phyloP scores from a whole-genome alignment of 768 basidiomycete species.

The Russula sp. region DNA sequence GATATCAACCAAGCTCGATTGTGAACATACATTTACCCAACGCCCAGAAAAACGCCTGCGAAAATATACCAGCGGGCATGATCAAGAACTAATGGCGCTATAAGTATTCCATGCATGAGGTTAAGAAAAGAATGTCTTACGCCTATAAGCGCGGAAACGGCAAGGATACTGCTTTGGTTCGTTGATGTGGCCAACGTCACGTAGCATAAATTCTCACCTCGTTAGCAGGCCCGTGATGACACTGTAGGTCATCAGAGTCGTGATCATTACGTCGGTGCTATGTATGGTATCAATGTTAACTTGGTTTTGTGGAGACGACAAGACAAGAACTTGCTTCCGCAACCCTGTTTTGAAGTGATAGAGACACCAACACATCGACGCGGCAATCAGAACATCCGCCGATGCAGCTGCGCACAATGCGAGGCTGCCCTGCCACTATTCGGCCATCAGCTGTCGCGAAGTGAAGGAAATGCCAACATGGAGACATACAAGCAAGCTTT shows the following conservation, averaged over 20 bases:
- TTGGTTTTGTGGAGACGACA: too few relatives aligned
- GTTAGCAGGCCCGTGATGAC: slow-evolving; percentile 25
- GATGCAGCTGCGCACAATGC: slow-evolving; percentile 40
- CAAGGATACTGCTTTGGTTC: slow-evolving; percentile 20
- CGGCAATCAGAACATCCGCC: slow-evolving; percentile 44
- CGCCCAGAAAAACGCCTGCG: slow-evolving; percentile 45
- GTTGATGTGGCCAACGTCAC: neutral
- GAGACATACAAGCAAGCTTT: too few relatives aligned
- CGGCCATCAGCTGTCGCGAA: neutral
- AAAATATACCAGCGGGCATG: slow-evolving; percentile 36
- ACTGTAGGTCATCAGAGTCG: slow-evolving; percentile 25
- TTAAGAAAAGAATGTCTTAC: slow-evolving; percentile 1
- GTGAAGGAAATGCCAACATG: too few relatives aligned
- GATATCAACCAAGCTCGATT: neutral
- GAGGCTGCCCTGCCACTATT: slow-evolving; percentile 42
- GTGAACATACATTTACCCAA: slow-evolving; percentile 41
- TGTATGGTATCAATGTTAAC: neutral
- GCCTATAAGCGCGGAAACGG: slow-evolving; percentile 9
- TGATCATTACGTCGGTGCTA: slow-evolving; percentile 26
- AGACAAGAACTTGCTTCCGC: too few relatives aligned
- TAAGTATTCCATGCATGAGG: neutral
- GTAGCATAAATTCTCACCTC: slow-evolving; percentile 13
- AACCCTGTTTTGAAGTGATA: too few relatives aligned
- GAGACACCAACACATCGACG: too few relatives aligned
- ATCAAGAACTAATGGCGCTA: slow-evolving; percentile 14